phyloP scores from a whole-genome alignment of 2,329 filamentous ascomycete genomes.

The Calonectria henricotiae region DNA sequence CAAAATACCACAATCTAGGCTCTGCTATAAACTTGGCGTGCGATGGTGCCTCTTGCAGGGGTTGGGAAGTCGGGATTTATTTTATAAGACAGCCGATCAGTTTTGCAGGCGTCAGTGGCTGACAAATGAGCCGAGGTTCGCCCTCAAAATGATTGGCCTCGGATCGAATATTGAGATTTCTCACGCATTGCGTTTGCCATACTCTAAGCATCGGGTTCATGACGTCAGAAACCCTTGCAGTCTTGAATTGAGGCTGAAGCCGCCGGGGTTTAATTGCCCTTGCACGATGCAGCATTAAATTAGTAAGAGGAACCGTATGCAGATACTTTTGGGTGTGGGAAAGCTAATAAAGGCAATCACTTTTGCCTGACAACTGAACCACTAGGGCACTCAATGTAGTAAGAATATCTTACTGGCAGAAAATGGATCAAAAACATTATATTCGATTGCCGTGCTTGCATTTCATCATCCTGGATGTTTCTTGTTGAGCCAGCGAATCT shows the following conservation, averaged over 20 bases:
- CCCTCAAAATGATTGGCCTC: background rate
- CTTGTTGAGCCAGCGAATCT: background rate
- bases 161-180: background rate
- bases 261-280: background rate
- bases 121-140: conserved; percentile 1
- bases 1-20: background rate
- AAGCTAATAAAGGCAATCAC: background rate
- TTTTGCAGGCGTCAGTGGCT: background rate
- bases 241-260: background rate
- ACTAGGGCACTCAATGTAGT: background rate
- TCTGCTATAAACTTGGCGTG: background rate
- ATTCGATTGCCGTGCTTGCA: background rate
- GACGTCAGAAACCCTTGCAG: background rate
- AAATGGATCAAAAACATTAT: background rate
- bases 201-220: background rate
- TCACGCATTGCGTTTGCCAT: background rate
- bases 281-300: background rate
- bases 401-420: background rate
- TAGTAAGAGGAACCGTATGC: background rate
- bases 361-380: background rate
- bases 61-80: background rate
- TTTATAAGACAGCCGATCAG: background rate
- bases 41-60: background rate
- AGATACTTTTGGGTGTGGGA: background rate
- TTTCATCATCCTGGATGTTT: background rate